phyloP scores from a whole-genome alignment of 495 filamentous ascomycete species.

The Penicillium soppii region DNA sequence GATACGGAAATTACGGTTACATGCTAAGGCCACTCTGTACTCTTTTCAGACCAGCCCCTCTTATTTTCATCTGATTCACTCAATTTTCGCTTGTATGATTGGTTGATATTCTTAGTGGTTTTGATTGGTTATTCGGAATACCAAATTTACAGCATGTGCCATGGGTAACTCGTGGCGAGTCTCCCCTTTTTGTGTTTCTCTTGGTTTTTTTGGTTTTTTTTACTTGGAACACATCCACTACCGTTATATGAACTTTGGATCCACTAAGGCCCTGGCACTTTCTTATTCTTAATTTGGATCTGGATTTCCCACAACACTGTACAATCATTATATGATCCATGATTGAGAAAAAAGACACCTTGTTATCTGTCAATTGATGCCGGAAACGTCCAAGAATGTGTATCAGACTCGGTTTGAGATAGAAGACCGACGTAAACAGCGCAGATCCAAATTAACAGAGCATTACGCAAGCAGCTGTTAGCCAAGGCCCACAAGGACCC shows the following conservation, averaged over 20 bases:
- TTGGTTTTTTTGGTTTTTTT: no score
- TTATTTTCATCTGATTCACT: neutral
- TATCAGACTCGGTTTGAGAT: conserved; percentile 23
- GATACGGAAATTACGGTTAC: conserved; percentile 1
- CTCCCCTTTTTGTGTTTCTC: conserved; percentile 6
- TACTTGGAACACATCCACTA: no score
- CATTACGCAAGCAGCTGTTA: conserved; percentile 47
- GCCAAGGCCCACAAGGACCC: conserved; percentile 35
- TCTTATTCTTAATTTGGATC: conserved; percentile 1
- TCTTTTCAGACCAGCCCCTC: neutral
- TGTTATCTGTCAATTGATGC: no score
- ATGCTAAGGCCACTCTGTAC: conserved; percentile 25
- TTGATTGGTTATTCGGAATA: neutral
- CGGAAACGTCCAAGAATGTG: conserved; percentile 12
- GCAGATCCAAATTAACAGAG: conserved; percentile 42
- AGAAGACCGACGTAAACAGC: conserved; percentile 15
- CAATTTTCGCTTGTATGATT: neutral
- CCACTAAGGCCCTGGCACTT: neutral
- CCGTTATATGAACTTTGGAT: no score
- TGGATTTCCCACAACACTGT: neutral
- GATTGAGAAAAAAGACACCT: neutral
- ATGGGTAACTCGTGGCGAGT: conserved; percentile 21
- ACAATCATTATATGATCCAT: neutral
- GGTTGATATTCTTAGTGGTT: neutral
- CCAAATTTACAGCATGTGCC: neutral